phyloP scores from a whole-genome alignment of 345 rosid genomes.

The Lumnitzera littorea region DNA sequence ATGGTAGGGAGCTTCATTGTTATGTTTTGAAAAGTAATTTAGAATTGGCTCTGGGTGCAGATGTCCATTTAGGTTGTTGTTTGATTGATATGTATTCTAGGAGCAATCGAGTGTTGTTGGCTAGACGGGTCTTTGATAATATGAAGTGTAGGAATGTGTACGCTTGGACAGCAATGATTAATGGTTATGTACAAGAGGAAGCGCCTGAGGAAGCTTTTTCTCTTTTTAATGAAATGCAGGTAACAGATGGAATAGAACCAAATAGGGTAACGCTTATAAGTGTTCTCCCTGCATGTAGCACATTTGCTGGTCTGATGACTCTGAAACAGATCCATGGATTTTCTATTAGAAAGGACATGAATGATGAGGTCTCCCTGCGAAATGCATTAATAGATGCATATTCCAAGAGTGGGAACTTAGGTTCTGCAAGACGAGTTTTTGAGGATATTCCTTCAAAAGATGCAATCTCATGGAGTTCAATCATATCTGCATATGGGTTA shows the following conservation, averaged over 20 bases:
- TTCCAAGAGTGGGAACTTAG: slow-evolving; percentile 53
- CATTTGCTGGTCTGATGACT: slow-evolving; percentile 30
- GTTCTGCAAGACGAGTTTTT: slow-evolving; percentile 43
- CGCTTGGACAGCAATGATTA: slow-evolving; percentile 66
- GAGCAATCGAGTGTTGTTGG: slow-evolving; percentile 16
- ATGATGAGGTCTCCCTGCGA: slow-evolving; percentile 27
- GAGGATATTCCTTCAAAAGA: slow-evolving; percentile 31
- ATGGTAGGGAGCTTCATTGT: slow-evolving; percentile 62
- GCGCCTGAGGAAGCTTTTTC: slow-evolving; percentile 34
- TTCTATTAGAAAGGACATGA: slow-evolving; percentile 34
- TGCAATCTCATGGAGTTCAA: slow-evolving; percentile 61
- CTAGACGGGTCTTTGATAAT: slow-evolving; percentile 35
- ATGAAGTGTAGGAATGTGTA: slow-evolving; percentile 39
- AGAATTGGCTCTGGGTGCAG: slow-evolving; percentile 21
- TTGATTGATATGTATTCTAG: slow-evolving; percentile 60
- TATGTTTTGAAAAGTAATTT: slow-evolving; percentile 32
- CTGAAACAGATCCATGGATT: slow-evolving; percentile 63
- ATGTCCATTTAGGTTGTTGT: slow-evolving; percentile 46
- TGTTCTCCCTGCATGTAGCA: slow-evolving; percentile 50
- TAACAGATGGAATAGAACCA: slow-evolving; percentile 33
- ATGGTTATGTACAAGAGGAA: slow-evolving; percentile 41
- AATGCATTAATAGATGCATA: slow-evolving; percentile 67
- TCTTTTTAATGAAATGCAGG: slow-evolving; percentile 52
- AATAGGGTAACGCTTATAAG: slow-evolving; percentile 51
- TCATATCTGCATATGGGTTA: slow-evolving; percentile 62